phyloP scores from a whole-genome alignment of 768 basidiomycete genomes.

The Rhodocollybia butyracea region DNA sequence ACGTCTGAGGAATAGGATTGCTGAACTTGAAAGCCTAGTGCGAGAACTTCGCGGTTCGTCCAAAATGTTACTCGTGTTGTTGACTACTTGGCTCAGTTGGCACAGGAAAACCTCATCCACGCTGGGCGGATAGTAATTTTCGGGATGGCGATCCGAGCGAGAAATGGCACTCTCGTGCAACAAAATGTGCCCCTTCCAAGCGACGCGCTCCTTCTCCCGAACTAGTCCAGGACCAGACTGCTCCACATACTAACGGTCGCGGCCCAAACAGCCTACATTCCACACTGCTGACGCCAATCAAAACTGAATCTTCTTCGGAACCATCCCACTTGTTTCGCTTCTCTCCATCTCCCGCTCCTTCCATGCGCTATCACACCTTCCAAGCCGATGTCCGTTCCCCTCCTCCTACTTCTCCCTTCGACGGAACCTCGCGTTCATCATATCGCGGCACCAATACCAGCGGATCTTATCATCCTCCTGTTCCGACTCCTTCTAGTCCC shows the following conservation, averaged over 20 bases:
- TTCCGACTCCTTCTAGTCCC: conserved; percentile 18
- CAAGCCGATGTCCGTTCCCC: conserved; percentile 41
- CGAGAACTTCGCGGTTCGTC: conserved; percentile 75
- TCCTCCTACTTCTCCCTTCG: conserved; percentile 30
- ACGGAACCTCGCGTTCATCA: conserved; percentile 27
- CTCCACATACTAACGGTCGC: conserved; percentile 11
- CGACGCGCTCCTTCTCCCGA: conserved; percentile 23
- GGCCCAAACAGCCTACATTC: conserved; percentile 24
- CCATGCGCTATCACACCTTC: conserved; percentile 51
- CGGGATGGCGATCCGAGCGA: conserved; percentile 79
- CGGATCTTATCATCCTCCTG: conserved; percentile 5
- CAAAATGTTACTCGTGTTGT: conserved; percentile 8
- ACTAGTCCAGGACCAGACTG: conserved; percentile 9
- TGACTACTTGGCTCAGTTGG: conserved; percentile 2
- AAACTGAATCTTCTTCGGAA: conserved; percentile 59
- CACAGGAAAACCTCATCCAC: conserved; percentile 80
- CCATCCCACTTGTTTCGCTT: conserved; percentile 63
- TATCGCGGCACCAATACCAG: conserved; percentile 9
- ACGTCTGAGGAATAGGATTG: conserved; percentile 81
- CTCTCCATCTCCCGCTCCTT: conserved; percentile 57
- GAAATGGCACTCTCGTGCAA: conserved; percentile 83
- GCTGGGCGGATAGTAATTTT: conserved; percentile 79
- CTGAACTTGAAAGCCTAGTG: conserved; percentile 90
- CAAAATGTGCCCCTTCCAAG: conserved; percentile 56
- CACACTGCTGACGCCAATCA: conserved; percentile 45